Evolutionary conservation across 768 basidiomycete species (phyloP).

Genomic region (Phaeotremella fagi): DNA sequence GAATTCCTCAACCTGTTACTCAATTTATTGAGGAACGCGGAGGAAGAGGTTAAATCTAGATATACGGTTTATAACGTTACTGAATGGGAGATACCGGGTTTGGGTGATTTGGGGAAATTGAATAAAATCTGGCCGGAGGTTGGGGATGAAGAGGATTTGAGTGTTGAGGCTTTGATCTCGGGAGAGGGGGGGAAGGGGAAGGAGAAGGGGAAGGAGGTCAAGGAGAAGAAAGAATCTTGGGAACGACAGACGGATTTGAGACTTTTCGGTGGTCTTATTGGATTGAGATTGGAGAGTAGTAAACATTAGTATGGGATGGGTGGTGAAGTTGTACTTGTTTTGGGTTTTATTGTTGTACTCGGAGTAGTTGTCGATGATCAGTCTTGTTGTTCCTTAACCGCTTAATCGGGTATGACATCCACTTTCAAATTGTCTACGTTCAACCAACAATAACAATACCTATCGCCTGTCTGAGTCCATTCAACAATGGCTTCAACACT

Average conservation of each 20-base stretch:
- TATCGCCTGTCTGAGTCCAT: no score
- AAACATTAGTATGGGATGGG: constrained; percentile 13
- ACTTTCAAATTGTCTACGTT: no score
- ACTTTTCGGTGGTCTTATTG: constrained; percentile 33
- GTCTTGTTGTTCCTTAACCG: no score
- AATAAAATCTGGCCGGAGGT: background rate
- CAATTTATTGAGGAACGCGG: background rate
- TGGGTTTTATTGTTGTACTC: background rate
- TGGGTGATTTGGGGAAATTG: background rate
- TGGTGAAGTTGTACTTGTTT: background rate
- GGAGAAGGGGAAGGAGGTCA: background rate
- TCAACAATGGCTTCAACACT: constrained; percentile 11
- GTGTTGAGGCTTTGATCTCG: background rate
- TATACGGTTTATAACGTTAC: background rate
- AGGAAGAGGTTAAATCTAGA: background rate
- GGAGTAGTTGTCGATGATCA: no score
- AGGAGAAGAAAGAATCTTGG: constrained; percentile 17
- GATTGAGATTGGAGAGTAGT: constrained; percentile 34
- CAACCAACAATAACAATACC: no score
- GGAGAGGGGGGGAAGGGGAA: background rate
- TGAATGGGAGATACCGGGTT: background rate
- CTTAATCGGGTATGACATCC: no score
- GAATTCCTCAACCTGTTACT: background rate
- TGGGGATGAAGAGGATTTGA: background rate
- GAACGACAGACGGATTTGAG: constrained; percentile 35